These are phyloP conservation scores for Rhodomyrtus psidioides DNA, from an alignment of 441 rosid species.

Conservation along the genomic window DNA sequence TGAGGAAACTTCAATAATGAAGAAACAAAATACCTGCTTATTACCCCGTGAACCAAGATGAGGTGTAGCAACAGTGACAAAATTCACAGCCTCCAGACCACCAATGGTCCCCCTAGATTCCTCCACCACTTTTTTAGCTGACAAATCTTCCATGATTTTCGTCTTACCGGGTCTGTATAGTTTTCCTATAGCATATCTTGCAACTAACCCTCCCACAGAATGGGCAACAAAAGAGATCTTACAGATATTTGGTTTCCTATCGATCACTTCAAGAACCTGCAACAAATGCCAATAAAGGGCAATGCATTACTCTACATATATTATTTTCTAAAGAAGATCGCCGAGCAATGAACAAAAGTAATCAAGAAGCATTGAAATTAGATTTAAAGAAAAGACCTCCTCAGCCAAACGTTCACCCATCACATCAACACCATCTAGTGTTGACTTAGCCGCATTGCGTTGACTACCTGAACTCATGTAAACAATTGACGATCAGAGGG, in stretches of 20 bases:
- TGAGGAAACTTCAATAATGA: not conserved
- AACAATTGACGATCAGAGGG: not conserved
- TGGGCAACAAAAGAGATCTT: constrained; percentile 94
- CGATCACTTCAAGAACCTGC: constrained; percentile 73
- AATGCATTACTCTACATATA: not conserved
- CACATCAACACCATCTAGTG: constrained; percentile 91
- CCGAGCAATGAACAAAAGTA: not conserved
- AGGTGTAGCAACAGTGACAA: constrained; percentile 89
- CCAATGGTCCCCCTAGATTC: constrained; percentile 42
- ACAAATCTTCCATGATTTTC: constrained; percentile 22
- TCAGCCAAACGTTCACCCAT: constrained; percentile 92
- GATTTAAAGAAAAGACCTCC: constrained; percentile 41
- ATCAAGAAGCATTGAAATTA: not conserved
- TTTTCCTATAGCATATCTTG: constrained; percentile 89
- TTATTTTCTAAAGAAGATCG: not conserved
- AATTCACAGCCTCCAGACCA: constrained; percentile 83
- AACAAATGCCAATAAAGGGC: constrained; percentile 8
- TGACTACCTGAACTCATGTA: constrained; percentile 62
- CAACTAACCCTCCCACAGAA: constrained; percentile 96
- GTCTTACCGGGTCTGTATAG: constrained; percentile 49
- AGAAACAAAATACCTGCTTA: constrained; percentile 54
- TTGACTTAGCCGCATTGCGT: constrained; percentile 45
- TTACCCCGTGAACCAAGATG: constrained; percentile 98
- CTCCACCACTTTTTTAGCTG: constrained; percentile 12
- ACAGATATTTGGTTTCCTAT: constrained; percentile 43